Percentiles rank a stretch among this genome's conserved stretches.
Evolutionary conservation across 768 basidiomycete genomes (phyloP).

Genomic region (Lactarius indigo): DNA sequence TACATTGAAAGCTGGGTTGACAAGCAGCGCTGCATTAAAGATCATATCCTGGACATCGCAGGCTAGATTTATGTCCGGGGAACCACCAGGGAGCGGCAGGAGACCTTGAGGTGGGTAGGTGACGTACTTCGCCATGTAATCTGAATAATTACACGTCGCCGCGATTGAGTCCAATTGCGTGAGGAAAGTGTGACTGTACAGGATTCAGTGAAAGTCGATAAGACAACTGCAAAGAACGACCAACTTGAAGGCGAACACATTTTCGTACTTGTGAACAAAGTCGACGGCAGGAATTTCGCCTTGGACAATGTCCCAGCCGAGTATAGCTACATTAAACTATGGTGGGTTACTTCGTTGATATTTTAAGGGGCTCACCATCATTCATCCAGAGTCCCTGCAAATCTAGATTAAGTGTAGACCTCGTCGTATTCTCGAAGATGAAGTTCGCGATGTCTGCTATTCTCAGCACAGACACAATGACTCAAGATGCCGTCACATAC

Average conservation of each 20-base stretch:
- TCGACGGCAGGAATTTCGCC: constrained; percentile 66
- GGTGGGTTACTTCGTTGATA: neutral
- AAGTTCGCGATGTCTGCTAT: constrained; percentile 66
- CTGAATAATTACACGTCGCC: constrained; percentile 55
- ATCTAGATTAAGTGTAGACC: constrained; percentile 44
- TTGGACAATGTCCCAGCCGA: constrained; percentile 65
- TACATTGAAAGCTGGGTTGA: constrained; percentile 76
- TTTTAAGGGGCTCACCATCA: constrained; percentile 50
- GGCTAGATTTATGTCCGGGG: constrained; percentile 41
- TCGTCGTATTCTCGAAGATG: constrained; percentile 55
- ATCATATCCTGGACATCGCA: constrained; percentile 71
- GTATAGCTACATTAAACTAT: constrained; percentile 38
- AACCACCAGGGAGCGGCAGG: constrained; percentile 65
- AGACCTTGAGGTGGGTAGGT: constrained; percentile 65
- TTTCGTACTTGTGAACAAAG: constrained; percentile 69
- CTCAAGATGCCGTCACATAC: constrained; percentile 43
- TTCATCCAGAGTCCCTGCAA: constrained; percentile 71
- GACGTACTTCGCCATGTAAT: constrained; percentile 58
- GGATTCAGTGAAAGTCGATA: neutral
- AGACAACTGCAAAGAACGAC: constrained; percentile 24
- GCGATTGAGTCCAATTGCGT: constrained; percentile 52
- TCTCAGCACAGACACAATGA: neutral
- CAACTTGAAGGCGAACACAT: constrained; percentile 72
- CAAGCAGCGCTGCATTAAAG: constrained; percentile 52
- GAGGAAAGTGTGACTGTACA: constrained; percentile 56